Conservation (phyloP, 2,329 filamentous ascomycete species). For the Emericellopsis cladophorae region DNA sequence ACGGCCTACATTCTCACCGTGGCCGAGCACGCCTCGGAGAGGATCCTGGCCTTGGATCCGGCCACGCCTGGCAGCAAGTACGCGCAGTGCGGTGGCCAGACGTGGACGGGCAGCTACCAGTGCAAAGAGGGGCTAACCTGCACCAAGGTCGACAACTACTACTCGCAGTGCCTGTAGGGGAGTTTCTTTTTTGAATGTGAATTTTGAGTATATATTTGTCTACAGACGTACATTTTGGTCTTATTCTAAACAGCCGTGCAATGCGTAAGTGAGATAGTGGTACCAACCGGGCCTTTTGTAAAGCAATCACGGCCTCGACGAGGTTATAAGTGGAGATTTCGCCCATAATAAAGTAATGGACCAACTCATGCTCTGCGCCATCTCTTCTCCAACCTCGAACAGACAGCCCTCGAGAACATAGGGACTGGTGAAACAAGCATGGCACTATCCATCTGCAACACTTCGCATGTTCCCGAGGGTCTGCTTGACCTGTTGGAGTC, state of each 20-base stretch:
- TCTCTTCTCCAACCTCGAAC: no score
- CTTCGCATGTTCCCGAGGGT: constrained; percentile 8
- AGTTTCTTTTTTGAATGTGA: neutral
- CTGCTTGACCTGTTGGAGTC: constrained; percentile 34
- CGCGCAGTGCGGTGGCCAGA: constrained; percentile 9
- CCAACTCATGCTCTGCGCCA: no score
- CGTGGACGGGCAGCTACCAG: constrained; percentile 10
- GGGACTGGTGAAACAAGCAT: no score
- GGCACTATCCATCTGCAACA: no score
- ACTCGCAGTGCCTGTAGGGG: constrained; percentile 6
- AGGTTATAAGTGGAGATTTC: no score
- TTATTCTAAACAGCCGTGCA: no score
- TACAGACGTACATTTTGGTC: no score
- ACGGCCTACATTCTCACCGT: constrained; percentile 51
- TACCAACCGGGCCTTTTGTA: no score
- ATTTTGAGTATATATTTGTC: constrained; percentile 7
- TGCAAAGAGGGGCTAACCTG: constrained; percentile 7
- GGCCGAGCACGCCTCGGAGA: constrained; percentile 42
- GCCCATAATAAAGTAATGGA: no score
- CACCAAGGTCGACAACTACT: constrained; percentile 7
- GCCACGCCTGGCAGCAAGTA: constrained; percentile 4
- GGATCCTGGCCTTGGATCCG: constrained; percentile 7
- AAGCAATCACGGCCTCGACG: no score
- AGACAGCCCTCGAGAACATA: no score
- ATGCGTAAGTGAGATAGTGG: no score